Base-by-base conservation (phyloP, 2,329 filamentous ascomycete genomes). In the Helminthosporium solani region DNA sequence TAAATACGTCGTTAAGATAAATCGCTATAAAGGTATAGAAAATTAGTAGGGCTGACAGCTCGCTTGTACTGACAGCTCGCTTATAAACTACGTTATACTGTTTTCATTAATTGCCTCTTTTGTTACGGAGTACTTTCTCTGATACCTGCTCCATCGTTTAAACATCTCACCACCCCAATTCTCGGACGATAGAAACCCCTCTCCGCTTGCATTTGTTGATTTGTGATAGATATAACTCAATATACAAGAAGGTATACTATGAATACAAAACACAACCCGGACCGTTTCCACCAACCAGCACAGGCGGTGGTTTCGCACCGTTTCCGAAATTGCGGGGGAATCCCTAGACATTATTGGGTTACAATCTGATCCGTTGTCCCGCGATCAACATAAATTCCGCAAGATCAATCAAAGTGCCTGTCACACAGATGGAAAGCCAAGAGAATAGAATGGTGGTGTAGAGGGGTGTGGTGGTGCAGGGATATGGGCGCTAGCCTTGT, bases 261-360 rank as follows among this genome's bases (percentile, higher is more conserved):
- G 19, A 20, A 25, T 9, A 2, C 30, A 20, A 20, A 25, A 38
- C 44, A 38, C 18, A 33, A 33, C 34, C 39, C 39, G 19, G 2
- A 7, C 12, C 28, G 14, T 23, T 47, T 47, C 45, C 45, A 47
- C 45, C 45, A 47, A 47, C 45, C 35, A 40, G 18, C 7, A 25
- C 19, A 21, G 12, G n/a, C 16, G 6, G 9, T 25, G n/a, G n/a
- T 40, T 33, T 18, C n/a, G 7, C 7, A 8, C 12, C 14, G 15
- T 33, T 14, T 20, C 38, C 27, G 20, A 23, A 40, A 21, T 42
- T 40, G 40, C 19, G 30, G 40, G 44, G 28, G 30, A 39, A 40
- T 42, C 9, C 33, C 40, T 21, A 18, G 25, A 16, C 12, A 16
- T 8, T 9, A 16, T 35, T 21, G 20, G 28, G 15, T 47, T 28